Evolutionary conservation across 371 early-diverging fungal genomes (phyloP), one percentile per base, ranked within the genome.

Genomic region (Actinomortierella ambigua): DNA sequence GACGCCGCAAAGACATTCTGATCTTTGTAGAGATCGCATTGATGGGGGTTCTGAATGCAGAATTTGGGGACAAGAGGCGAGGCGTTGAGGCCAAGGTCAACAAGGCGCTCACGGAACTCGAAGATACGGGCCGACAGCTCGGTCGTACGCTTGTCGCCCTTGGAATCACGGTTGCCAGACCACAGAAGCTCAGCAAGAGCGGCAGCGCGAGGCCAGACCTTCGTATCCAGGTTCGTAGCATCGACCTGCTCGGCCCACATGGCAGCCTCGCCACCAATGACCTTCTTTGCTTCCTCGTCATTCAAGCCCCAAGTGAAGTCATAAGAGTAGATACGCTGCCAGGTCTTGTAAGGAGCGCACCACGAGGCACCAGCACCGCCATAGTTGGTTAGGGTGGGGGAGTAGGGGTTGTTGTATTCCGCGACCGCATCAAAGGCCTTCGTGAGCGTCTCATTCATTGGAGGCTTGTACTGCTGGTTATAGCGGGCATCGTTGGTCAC

Each of bases 321-420:
- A 64, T 83, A 93, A 44, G 79, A 75, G 65, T 93, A 93, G 14
- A 92, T 86, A 48, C 86, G 85, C 80, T 90, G 90, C 92, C 92
- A 92, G 26, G 85, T 81, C 84, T 93, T 93, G 82, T 82, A 91
- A 18, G 92, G 92, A 52, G 81, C 84, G 62, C 93, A 92, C 91
- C 92, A 92, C 42, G 87, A 87, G 20, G 83, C 84, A 56, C 90
- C 89, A 29, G n/a, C 46, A 14, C 85, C 84, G 34, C 73, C 49
- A 42, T 54, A 67, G 55, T 70, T 77, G 60, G 53, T 11, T 50
- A 24, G 9, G 15, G 62, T 44, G n/a, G 61, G 39, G 22, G 61
- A 47, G 49, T 44, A 47, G 40, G 64, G 57, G 8, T 27, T 44
- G 42, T 49, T 52, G 17, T 62, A 62, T 47, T 68, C 59, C 7